These are phyloP conservation scores for Rhytidhysteron rufulum DNA, from an alignment of 2,329 filamentous ascomycete genomes.

Conservation along the genomic window DNA sequence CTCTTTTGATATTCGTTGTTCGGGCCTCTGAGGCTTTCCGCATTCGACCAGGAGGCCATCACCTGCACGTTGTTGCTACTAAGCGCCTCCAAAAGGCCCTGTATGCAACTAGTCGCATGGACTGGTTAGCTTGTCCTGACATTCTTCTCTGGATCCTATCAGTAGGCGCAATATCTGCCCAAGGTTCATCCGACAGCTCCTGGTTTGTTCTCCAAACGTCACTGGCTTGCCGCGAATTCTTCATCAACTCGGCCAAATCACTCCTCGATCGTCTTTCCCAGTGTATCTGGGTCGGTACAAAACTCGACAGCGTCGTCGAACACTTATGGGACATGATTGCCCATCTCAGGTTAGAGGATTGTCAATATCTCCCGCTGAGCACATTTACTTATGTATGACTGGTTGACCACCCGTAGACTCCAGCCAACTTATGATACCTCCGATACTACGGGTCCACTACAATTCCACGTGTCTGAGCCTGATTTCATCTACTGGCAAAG, in stretches of 20 bases:
- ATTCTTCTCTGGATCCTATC: constrained; percentile 35
- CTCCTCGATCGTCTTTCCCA: constrained; percentile 27
- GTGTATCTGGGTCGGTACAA: constrained; percentile 36
- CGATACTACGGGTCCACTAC: constrained; percentile 24
- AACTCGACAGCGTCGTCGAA: constrained; percentile 28
- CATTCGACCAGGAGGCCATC: constrained; percentile 18
- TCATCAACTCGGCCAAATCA: constrained; percentile 19
- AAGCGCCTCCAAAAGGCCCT: constrained; percentile 31
- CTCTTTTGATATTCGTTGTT: constrained; percentile 34
- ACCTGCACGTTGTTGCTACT: constrained; percentile 29
- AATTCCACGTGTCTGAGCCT: constrained; percentile 22
- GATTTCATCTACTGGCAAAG: constrained; percentile 29
- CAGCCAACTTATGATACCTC: constrained; percentile 21
- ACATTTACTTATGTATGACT: constrained; percentile 31
- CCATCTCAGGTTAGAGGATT: constrained; percentile 33
- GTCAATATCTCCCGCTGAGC: constrained; percentile 19
- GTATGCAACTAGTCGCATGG: constrained; percentile 25
- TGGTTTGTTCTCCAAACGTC: constrained; percentile 34
- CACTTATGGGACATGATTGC: constrained; percentile 28
- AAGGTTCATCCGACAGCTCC: constrained; percentile 23
- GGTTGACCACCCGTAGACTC: constrained; percentile 19
- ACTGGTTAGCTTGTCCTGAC: constrained; percentile 31
- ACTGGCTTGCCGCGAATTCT: constrained; percentile 28
- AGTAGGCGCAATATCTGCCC: constrained; percentile 32
- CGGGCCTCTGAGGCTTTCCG: constrained; percentile 31